phyloP scores from a whole-genome alignment of 805 yeast genomes.

The Pichia californica region DNA sequence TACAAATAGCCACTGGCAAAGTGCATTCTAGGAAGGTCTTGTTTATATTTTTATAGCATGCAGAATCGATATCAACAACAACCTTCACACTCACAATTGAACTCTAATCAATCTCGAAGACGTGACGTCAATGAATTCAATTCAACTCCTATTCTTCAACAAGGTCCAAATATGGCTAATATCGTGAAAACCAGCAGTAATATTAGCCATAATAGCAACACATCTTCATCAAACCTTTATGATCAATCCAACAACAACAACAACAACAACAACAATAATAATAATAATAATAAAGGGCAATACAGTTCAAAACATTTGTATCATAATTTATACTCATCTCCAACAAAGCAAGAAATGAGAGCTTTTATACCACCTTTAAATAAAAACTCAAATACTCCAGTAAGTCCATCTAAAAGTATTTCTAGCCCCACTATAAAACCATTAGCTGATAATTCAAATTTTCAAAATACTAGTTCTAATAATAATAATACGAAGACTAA shows the following conservation, averaged over 20 bases:
- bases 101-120: not conserved
- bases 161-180: conserved; percentile 1
- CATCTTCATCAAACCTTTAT: no score
- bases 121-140: not conserved
- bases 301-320: conserved; percentile 9
- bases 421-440: no score
- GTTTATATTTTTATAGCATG: no score
- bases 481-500: not conserved
- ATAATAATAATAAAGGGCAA: not conserved
- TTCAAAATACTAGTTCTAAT: not conserved
- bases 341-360: conserved; percentile 2
- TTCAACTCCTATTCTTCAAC: not conserved
- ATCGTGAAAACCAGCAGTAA: not conserved
- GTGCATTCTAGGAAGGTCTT: no score
- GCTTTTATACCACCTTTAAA: conserved; percentile 2
- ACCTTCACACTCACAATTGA: not conserved
- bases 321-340: conserved; percentile 10
- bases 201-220: not conserved
- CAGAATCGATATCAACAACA: not conserved
- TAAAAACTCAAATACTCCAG: not conserved
- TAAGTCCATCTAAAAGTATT: not conserved
- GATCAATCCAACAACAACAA: not conserved
- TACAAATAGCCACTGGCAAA: no score
- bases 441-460: not conserved
- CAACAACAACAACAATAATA: not conserved